Evolutionary conservation across 2,329 filamentous ascomycete genomes (phyloP), one percentile per base, ranked within the genome.

Genomic region (Aspergillus hortae): DNA sequence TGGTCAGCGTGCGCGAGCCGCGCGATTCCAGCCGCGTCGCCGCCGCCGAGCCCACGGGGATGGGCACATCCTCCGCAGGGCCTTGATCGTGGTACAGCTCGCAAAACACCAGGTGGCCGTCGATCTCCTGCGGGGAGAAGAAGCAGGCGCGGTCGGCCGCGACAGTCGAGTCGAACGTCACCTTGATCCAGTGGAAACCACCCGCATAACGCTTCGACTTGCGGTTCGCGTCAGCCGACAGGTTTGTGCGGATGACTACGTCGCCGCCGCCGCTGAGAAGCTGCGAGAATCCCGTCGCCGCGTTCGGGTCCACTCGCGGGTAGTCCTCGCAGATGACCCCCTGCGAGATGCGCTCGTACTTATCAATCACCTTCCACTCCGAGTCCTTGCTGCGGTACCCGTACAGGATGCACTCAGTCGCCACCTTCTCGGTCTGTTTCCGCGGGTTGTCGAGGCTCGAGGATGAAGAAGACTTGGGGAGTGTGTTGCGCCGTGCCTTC

Each of bases 281-380:
- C 66, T 89, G 74, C n/a, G 75, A 88, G 75, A 88, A 92, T 52
- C 87, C 80, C 52, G 81, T 79, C 65, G 83, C 82, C 56, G 85
- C 80, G 51, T 84, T 79, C 2, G 89, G 88, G n/a, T 92, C 87
- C 57, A 89, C 86, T 56, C 92, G 86, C 7, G 91, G 85, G 71
- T 97, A 97, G 73, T 96, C 92, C 74, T 97, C 92, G 71, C 92
- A 92, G 67, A 96, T 90, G 56, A 84, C 76, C 23, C 92, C 92
- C 30, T 74, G 72, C 6, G 89, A 92, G 40, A 95, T 85, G 54
- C 86, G 83, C 75, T 96, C 92, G 74, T 88, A 97, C 73, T 90
- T 89, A 60, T 88, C 85, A 61, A 97, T 86, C 32, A 91, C 91
- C 25, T 92, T 90, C 81, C 94, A 96, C 66, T 85, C 81, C 6